Base-by-base conservation (phyloP, 2,329 filamentous ascomycete genomes). In the Sclerotiophoma versabilis region DNA sequence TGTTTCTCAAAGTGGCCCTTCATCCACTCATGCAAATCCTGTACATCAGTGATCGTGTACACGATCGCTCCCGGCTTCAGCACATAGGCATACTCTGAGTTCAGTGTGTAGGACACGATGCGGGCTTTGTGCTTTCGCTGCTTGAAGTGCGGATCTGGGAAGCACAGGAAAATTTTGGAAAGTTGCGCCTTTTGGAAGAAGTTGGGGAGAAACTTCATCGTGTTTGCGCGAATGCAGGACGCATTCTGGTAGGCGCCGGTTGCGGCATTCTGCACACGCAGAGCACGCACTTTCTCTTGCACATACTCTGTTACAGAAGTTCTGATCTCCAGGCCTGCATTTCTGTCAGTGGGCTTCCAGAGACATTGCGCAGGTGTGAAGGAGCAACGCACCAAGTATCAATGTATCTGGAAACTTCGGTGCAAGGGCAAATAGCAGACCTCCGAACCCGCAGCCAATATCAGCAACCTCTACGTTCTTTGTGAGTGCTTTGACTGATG, bases 161-260 rank as follows among this genome's bases (percentile, higher is more conserved):
- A 99, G 80, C 95, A 99, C 67, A 99, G 90, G 76, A 99, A 99
- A 71, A 98, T 91, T 72, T 96, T 96, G 59, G 83, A 85, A 12
- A 99, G 85, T 73, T 97, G 93, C 12, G 79, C 81, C 68, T 88
- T 90, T 49, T 78, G 80, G 81, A 99, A 98, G 81, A 97, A 96
- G 73, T 99, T 98, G 58, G 96, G 93, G n/a, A 99, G 81, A 76
- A 98, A 99, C 75, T 99, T 99, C 95, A 99, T 99, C 5, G 92
- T 91, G 79, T 99, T 99, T 62, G 91, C 91, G 58, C 95, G 88
- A 41, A 99, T 81, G 71, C 92, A 96, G 27, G 90, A 87, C 48
- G 93, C 88, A 74, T 99, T 99, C 71, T 96, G 89, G 75, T 92
- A 98, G 39, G 79, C 75, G 15, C 75, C 56, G 23, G 73, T 71